phyloP scores from a whole-genome alignment of 805 yeast genomes.

The Saturnispora saitoi region DNA sequence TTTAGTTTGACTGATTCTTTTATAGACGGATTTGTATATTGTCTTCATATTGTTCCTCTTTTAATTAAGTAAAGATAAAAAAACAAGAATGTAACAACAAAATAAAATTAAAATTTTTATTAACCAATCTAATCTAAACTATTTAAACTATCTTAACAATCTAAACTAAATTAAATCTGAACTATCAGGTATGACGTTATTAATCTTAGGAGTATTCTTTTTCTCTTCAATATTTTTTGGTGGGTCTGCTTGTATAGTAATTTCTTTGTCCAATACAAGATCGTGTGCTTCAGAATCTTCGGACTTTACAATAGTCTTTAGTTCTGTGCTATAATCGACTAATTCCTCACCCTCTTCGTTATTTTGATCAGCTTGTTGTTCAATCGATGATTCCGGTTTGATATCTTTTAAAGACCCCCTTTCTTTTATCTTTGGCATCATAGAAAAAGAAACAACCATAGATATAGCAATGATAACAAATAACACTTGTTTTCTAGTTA shows the following conservation, averaged over 20 bases:
- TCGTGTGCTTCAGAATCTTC: slow-evolving; percentile 7
- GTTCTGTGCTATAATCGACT: not conserved
- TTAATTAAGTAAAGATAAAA: not conserved
- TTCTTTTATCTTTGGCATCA: slow-evolving; percentile 9
- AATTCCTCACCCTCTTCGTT: not conserved
- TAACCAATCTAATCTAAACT: no score
- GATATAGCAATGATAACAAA: not conserved
- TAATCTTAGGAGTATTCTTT: not conserved
- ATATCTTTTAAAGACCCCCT: not conserved
- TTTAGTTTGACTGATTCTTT: slow-evolving; percentile 16
- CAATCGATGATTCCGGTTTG: not conserved
- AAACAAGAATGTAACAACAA: no score
- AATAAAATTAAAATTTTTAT: no score
- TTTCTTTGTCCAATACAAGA: slow-evolving; percentile 6
- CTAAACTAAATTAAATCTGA: not conserved
- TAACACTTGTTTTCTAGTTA: not conserved
- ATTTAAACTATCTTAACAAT: no score
- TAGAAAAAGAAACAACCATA: slow-evolving; percentile 9
- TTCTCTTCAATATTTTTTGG: not conserved
- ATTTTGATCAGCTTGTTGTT: not conserved
- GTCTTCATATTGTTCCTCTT: not conserved
- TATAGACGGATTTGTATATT: not conserved
- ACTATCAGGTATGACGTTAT: not conserved
- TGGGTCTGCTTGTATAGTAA: slow-evolving; percentile 2
- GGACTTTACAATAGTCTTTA: not conserved